Evolutionary conservation across 164 flowering plant genomes (phyloP).

Genomic region (Kalanchoe fedtschenkoi): DNA sequence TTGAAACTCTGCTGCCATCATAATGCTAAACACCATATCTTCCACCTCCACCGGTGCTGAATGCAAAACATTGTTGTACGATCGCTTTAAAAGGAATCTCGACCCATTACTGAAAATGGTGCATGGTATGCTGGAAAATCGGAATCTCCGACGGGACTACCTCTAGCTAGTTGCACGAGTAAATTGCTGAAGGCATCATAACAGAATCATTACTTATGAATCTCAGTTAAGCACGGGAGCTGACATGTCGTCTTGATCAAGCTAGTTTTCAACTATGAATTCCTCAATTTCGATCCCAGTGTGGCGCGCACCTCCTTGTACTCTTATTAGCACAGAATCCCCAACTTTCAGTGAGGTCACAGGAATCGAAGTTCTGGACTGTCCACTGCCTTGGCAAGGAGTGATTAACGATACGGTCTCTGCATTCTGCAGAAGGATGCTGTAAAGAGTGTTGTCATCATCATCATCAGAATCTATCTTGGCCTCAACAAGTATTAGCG

Average conservation of each 20-base stretch:
- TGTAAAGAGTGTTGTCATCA: conserved; percentile 35
- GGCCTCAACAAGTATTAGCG: conserved; percentile 74
- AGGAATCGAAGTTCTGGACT: conserved; percentile 38
- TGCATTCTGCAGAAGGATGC: conserved; percentile 78
- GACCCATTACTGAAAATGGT: too few species aligned
- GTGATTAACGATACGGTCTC: conserved; percentile 74
- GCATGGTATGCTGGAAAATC: too few species aligned
- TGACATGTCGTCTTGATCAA: conserved; percentile 9
- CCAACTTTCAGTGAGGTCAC: conserved; percentile 77
- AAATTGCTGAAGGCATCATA: too few species aligned
- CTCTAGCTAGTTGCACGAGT: too few species aligned
- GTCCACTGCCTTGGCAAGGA: conserved; percentile 40
- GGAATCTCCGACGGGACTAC: too few species aligned
- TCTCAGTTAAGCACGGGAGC: background rate
- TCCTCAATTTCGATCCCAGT: conserved; percentile 88
- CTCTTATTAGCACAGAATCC: conserved; percentile 51
- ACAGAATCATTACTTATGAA: too few species aligned
- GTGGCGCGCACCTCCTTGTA: conserved; percentile 81
- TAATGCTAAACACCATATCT: too few species aligned
- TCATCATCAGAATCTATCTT: conserved; percentile 38
- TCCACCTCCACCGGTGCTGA: too few species aligned
- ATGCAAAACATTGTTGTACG: too few species aligned
- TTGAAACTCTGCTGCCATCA: too few species aligned
- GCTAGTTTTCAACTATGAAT: conserved; percentile 78
- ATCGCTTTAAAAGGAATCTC: too few species aligned